Evolutionary conservation across 345 rosid genomes (phyloP).

Genomic region (Hypericum perforatum): DNA sequence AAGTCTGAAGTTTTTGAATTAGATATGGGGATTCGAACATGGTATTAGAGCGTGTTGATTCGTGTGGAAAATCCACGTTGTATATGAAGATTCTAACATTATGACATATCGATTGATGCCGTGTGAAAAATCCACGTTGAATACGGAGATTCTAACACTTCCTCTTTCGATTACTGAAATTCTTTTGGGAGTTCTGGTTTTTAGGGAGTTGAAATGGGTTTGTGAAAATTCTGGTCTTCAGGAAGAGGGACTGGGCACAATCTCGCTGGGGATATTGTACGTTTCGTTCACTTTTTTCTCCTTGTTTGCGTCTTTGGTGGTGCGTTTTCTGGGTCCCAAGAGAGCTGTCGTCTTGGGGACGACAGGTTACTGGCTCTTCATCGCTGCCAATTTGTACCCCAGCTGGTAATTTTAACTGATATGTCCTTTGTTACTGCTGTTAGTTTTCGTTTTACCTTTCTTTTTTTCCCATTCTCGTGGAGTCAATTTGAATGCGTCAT

Average conservation of each 20-base stretch:
- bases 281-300: slow-evolving; percentile 81
- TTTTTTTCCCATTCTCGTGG: too few species aligned
- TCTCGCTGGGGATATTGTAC: slow-evolving; percentile 78
- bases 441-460: too few species aligned
- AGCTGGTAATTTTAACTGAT: slow-evolving; percentile 42
- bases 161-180: too few species aligned
- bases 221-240: slow-evolving; percentile 10
- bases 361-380: slow-evolving; percentile 81
- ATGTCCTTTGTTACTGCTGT: too few species aligned
- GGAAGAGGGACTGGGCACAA: slow-evolving; percentile 67
- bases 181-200: slow-evolving; percentile 7
- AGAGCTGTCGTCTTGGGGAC: slow-evolving; percentile 76
- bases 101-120: too few species aligned
- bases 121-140: too few species aligned
- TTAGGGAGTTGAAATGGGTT: neutral
- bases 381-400: slow-evolving; percentile 79
- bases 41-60: too few species aligned
- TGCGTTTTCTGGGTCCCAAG: slow-evolving; percentile 70
- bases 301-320: slow-evolving; percentile 70
- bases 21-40: too few species aligned
- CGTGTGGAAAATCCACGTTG: too few species aligned
- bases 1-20: too few species aligned
- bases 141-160: too few species aligned
- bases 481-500: neutral
- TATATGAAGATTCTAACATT: too few species aligned